phyloP scores from a whole-genome alignment of 306 rosid species.

The Begonia masoniana region DNA sequence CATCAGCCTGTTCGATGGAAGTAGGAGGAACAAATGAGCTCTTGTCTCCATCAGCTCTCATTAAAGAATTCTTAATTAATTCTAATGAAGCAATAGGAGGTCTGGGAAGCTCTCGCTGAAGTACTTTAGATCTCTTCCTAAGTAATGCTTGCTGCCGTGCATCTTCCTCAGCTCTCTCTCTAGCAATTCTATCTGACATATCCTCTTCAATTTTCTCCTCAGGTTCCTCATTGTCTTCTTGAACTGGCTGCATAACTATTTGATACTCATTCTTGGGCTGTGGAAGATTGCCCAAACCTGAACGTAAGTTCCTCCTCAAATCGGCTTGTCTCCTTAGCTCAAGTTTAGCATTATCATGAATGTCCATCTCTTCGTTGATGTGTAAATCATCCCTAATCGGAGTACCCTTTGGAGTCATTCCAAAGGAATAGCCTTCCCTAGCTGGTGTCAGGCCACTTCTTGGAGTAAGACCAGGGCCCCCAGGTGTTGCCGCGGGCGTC shows the following conservation, averaged over 20 bases:
- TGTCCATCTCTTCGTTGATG: conserved; percentile 70
- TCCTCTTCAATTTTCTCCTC: conserved; percentile 85
- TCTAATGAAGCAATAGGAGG: conserved; percentile 83
- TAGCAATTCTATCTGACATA: conserved; percentile 89
- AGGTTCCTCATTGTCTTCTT: conserved; percentile 63
- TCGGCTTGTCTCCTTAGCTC: conserved; percentile 73
- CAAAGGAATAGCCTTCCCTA: conserved; percentile 71
- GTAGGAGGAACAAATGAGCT: conserved; percentile 96
- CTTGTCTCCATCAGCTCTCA: conserved; percentile 81
- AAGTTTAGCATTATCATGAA: conserved; percentile 50
- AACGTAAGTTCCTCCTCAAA: conserved; percentile 50
- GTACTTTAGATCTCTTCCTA: conserved; percentile 86
- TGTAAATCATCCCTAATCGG: conserved; percentile 85
- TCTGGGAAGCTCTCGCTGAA: conserved; percentile 90
- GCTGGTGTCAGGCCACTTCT: conserved; percentile 74
- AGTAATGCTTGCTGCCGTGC: conserved; percentile 73
- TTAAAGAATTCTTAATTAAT: conserved; percentile 60
- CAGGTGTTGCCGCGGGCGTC: conserved; percentile 91
- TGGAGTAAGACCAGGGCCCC: conserved; percentile 66
- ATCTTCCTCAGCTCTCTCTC: conserved; percentile 86
- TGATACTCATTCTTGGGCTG: conserved; percentile 85
- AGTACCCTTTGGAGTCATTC: conserved; percentile 77
- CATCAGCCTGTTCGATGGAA: conserved; percentile 80
- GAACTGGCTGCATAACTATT: conserved; percentile 71
- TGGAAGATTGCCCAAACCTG: conserved; percentile 63